A percentile compares a stretch with the other conserved stretches of the same genome.
Conservation (phyloP, 257 asterid species). For the Rauvolfia tetraphylla region DNA sequence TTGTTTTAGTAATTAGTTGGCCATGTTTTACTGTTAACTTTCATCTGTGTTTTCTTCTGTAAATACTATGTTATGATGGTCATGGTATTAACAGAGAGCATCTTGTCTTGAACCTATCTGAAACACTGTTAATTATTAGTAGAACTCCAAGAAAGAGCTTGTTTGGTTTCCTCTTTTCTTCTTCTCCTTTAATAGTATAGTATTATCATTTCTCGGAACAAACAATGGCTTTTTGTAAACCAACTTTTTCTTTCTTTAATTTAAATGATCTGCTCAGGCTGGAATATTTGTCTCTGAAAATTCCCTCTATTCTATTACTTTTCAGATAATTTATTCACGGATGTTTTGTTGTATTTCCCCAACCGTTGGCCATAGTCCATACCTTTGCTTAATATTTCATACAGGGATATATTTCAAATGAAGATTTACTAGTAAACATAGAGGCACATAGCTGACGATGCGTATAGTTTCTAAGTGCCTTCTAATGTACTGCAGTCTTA, state of each 20-base stretch:
- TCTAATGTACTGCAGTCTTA: not conserved
- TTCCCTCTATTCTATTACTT: conserved; percentile 34
- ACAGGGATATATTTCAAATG: too few relatives aligned
- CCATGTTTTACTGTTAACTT: not conserved
- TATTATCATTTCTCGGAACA: conserved; percentile 35
- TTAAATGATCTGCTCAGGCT: conserved; percentile 17
- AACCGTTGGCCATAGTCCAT: conserved; percentile 9
- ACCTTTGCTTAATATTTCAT: too few relatives aligned
- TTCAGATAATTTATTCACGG: conserved; percentile 38
- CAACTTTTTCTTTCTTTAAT: conserved; percentile 25
- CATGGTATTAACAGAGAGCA: not conserved
- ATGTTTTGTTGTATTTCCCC: conserved; percentile 24
- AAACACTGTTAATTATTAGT: not conserved
- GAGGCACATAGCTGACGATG: too few relatives aligned
- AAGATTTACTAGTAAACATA: too few relatives aligned
- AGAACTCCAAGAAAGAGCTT: not conserved
- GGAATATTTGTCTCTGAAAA: conserved; percentile 42
- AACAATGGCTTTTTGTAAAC: conserved; percentile 24
- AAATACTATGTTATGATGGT: conserved; percentile 10
- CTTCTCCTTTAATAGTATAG: conserved; percentile 23
- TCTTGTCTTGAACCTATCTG: not conserved
- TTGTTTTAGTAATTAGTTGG: not conserved
- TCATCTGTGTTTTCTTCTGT: conserved; percentile 7
- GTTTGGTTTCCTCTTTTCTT: conserved; percentile 18
- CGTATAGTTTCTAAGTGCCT: too few relatives aligned